Percentiles rank a stretch among this genome's conserved stretches.
These are phyloP conservation scores for Beverwykella pulmonaria DNA, from an alignment of 495 filamentous ascomycete species.

Conservation along the genomic window DNA sequence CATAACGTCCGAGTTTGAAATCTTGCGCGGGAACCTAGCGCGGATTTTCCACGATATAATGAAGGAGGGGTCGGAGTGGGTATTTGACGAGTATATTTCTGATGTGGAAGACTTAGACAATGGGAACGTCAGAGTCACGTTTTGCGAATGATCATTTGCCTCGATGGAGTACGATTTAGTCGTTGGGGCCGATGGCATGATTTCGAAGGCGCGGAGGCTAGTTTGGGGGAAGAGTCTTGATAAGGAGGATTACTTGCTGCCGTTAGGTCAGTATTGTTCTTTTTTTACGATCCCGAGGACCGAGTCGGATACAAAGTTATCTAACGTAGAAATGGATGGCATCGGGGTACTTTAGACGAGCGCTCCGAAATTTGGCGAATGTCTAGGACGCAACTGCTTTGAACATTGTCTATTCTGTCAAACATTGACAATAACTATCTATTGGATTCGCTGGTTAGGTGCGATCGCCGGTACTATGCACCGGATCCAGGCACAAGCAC, in stretches of 20 bases:
- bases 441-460: no score
- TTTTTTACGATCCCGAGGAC: slow-evolving; percentile 39
- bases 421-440: no score
- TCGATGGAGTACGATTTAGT: slow-evolving; percentile 38
- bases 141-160: slow-evolving; percentile 18
- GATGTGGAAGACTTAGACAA: slow-evolving; percentile 14
- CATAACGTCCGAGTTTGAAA: slow-evolving; percentile 37
- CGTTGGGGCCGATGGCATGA: slow-evolving; percentile 39
- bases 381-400: no score
- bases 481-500: no score
- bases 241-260: slow-evolving; percentile 15
- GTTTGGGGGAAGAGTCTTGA: slow-evolving; percentile 29
- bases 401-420: no score
- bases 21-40: slow-evolving; percentile 37
- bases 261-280: slow-evolving; percentile 34
- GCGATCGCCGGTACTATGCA: no score
- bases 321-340: slow-evolving; percentile 33
- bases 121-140: slow-evolving; percentile 32
- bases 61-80: slow-evolving; percentile 12
- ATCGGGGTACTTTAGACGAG: no score
- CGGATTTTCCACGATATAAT: slow-evolving; percentile 34
- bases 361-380: no score
- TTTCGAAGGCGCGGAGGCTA: slow-evolving; percentile 28
- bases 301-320: slow-evolving; percentile 4
- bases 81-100: slow-evolving; percentile 38